Conservation (phyloP, 83 land plant genomes). For the Picea mariana region DNA sequence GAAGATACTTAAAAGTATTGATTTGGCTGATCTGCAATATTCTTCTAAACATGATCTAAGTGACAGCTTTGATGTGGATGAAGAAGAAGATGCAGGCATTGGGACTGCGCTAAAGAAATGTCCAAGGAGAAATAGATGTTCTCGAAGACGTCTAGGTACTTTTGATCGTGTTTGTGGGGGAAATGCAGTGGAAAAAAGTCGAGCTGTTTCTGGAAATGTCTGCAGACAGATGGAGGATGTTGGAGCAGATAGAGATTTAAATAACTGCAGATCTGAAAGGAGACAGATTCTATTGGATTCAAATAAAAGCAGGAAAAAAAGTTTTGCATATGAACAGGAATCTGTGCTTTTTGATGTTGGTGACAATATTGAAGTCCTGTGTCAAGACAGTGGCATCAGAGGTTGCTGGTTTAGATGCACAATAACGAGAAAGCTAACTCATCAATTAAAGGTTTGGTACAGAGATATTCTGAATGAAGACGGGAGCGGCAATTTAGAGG, state of each 20-base stretch:
- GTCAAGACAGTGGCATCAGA: slow-evolving; percentile 74
- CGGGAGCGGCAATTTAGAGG: slow-evolving; percentile 54
- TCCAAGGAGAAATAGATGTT: slow-evolving; percentile 9
- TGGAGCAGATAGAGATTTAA: background rate
- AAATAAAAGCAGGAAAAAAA: background rate
- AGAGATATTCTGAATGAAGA: slow-evolving; percentile 59
- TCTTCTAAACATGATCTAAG: background rate
- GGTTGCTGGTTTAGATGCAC: slow-evolving; percentile 72
- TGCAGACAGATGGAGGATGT: background rate
- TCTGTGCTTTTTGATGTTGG: slow-evolving; percentile 23
- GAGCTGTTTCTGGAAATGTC: background rate
- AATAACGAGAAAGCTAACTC: slow-evolving; percentile 43
- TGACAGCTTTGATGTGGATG: background rate
- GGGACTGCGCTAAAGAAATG: background rate
- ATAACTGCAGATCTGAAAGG: background rate
- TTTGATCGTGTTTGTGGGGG: background rate
- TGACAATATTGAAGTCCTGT: slow-evolving; percentile 54
- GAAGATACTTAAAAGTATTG: slow-evolving; percentile 34
- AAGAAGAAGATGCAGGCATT: slow-evolving; percentile 1
- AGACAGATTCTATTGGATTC: background rate
- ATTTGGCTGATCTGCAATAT: background rate
- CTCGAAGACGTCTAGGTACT: background rate
- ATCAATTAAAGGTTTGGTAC: slow-evolving; percentile 57
- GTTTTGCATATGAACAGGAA: background rate
- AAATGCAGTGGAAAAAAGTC: background rate